phyloP scores from a whole-genome alignment of 345 rosid genomes.

The Murraya koenigii region DNA sequence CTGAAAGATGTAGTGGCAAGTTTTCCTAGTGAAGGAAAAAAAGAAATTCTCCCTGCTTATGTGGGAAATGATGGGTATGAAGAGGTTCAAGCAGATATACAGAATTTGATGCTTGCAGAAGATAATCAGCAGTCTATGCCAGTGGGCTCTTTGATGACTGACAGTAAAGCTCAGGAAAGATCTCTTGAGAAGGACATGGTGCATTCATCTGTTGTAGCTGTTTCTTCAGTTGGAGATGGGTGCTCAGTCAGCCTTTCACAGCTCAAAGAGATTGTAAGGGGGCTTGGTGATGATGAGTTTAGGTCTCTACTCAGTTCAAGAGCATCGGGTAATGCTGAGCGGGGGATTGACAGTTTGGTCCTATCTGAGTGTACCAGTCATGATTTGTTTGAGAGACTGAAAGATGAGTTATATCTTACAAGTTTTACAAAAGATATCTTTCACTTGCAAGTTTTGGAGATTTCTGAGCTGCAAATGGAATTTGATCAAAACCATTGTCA shows the following conservation, averaged over 20 bases:
- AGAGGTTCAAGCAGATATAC: constrained; percentile 22
- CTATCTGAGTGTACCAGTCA: constrained; percentile 11
- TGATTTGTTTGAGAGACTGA: constrained; percentile 46
- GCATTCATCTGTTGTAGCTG: constrained; percentile 23
- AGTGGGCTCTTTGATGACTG: constrained; percentile 33
- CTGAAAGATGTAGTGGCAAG: constrained; percentile 19
- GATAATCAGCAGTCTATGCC: constrained; percentile 33
- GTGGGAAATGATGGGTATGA: constrained; percentile 17
- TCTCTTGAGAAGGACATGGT: constrained; percentile 25
- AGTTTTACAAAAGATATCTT: constrained; percentile 51
- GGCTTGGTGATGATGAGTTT: constrained; percentile 58
- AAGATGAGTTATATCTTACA: constrained; percentile 55
- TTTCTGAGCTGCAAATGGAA: constrained; percentile 44
- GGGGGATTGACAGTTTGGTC: constrained; percentile 22
- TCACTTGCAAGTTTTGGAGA: constrained; percentile 61
- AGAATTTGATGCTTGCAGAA: constrained; percentile 27
- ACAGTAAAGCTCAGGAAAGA: constrained; percentile 32
- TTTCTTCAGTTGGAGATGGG: constrained; percentile 28
- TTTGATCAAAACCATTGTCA: constrained; percentile 37
- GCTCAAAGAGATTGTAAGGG: constrained; percentile 43
- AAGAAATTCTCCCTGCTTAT: constrained; percentile 22
- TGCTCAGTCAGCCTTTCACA: constrained; percentile 38
- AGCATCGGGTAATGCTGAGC: constrained; percentile 24
- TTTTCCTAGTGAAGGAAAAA: constrained; percentile 18
- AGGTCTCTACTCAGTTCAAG: constrained; percentile 46